These are phyloP conservation scores for Ottelia alismoides DNA, from an alignment of 106 monocot genomes.

Conservation along the genomic window DNA sequence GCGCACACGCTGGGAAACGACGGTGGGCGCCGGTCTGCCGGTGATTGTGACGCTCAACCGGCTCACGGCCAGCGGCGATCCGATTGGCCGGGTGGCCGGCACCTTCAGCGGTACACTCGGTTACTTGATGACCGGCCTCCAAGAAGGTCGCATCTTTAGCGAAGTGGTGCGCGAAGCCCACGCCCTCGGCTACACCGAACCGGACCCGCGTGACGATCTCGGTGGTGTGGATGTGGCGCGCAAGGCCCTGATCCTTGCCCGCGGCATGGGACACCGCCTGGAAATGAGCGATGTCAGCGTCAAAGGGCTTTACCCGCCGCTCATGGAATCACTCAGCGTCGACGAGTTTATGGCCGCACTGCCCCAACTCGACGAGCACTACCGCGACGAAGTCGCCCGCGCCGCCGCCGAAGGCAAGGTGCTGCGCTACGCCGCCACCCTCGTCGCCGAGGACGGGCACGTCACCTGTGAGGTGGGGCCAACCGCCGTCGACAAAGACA, in stretches of 20 bases:
- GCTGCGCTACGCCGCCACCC: background rate
- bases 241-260: background rate
- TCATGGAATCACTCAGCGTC: background rate
- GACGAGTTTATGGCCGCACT: background rate
- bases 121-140: background rate
- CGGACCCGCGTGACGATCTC: background rate
- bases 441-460: too few relatives aligned
- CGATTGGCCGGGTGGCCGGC: background rate
- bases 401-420: background rate
- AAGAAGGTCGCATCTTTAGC: background rate
- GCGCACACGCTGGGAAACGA: background rate
- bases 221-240: background rate
- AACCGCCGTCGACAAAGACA: background rate
- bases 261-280: background rate
- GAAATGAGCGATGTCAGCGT: background rate
- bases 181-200: background rate
- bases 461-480: background rate
- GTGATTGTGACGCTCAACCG: background rate
- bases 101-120: background rate
- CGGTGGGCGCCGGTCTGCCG: conserved; percentile 1
- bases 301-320: background rate
- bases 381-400: background rate
- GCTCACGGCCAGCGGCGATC: background rate
- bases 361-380: background rate
- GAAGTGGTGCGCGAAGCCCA: background rate